Evolutionary conservation across 2,329 filamentous ascomycete genomes (phyloP), one percentile per base, ranked within the genome.

Genomic region (Tolypocladium ophioglossoides): DNA sequence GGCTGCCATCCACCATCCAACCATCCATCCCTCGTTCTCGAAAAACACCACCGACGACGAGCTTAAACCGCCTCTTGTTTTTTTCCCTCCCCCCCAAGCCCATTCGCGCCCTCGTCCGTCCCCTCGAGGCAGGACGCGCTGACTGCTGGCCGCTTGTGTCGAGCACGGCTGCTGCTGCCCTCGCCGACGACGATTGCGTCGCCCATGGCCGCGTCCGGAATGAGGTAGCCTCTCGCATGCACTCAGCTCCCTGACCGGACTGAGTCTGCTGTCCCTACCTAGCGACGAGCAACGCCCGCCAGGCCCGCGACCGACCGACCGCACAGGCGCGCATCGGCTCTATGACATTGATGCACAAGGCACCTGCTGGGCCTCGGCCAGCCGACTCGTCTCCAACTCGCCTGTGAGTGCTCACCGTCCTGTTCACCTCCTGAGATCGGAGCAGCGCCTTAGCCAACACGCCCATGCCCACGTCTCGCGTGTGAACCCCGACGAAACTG

Each of bases 201-300:
- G 46, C 41, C 50, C 53, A 55, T 44, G 40, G 50, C 46, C 52
- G 41, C 52, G 40, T 51, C 27, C 77, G 78, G 76, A 77, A 82
- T 82, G 79, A 76, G 78, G 78, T 81, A 81, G 76, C 72, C 70
- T 66, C 67, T 69, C 72, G 71, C 70, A 71, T 73, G 71, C 68
- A 70, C 78, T 80, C 78, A 80, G 78, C 74, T 80, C 78, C 79
- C 72, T 78, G 70, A 75, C 74, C 71, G 79, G 79, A 82, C 79
- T 81, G 78, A 52, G 54, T 55, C 66, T 62, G 62, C 56, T 57
- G 46, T 51, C 51, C 49, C 47, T 53, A 27, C n/a, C n/a, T n/a
- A 55, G 52, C 60, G 39, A 57, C 55, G 58, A 51, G 56, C 55
- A 40, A 60, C 62, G 62, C 63, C 59, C 59, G 59, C 59, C 56